Evolutionary conservation across 768 basidiomycete species (phyloP), one percentile per base, ranked within the genome.

Genomic region (Tephrocybe rancida): DNA sequence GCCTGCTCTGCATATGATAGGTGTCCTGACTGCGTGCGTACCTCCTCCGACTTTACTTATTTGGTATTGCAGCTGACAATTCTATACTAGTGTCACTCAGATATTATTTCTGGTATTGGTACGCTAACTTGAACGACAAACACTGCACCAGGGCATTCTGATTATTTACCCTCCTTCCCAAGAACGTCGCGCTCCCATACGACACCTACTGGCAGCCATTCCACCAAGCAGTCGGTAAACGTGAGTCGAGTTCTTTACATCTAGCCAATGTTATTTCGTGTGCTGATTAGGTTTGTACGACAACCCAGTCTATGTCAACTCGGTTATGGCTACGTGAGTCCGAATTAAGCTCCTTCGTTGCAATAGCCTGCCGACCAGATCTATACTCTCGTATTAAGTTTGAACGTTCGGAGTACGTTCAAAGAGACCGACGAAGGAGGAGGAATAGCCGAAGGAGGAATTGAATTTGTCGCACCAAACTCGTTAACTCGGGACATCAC

Each of bases 181-280:
- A 54, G 52, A 54, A 54, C 22, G 52, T 54, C 34, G 52, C 45
- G n/a, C 44, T 54, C 3, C 52, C 52, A 1, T 45, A 54, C 22
- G 45, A 54, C n/a, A 54, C 52, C 25, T 54, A 27, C 25, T 54
- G 52, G 52, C 52, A 54, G 34, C 52, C 52, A 48, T 54, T 54
- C 19, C 52, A 54, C 27, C 52, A 54, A 25, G 52, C 52, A 1
- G 52, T 54, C 4, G 52, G 52, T 5, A 54, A 54, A 54, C 45
- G 52, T 54, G 25, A 43, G 42, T 14, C 11, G 14, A 5, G 13
- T 35, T 35, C n/a, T n/a, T n/a, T n/a, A n/a, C n/a, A n/a, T n/a
- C n/a, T n/a, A n/a, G n/a, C n/a, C n/a, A n/a, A n/a, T n/a, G n/a
- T n/a, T n/a, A n/a, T n/a, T n/a, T n/a, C n/a, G n/a, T n/a, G n/a